phyloP scores from a whole-genome alignment of 768 basidiomycete species.

The Collybia sordida region DNA sequence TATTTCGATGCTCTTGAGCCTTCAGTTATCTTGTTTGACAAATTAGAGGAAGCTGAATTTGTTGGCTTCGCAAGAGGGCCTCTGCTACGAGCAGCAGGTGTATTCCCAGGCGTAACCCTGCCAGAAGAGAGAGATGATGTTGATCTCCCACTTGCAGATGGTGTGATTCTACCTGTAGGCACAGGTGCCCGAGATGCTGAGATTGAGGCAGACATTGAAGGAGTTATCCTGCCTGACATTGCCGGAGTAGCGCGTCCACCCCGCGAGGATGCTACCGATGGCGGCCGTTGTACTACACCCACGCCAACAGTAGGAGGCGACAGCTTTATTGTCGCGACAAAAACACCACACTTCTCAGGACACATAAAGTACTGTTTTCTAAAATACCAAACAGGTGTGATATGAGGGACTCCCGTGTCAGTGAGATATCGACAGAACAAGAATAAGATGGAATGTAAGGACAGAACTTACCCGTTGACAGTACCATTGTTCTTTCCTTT shows the following conservation, averaged over 20 bases:
- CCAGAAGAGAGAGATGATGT: slow-evolving; percentile 44
- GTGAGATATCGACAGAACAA: slow-evolving; percentile 3
- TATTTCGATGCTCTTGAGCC: slow-evolving; percentile 88
- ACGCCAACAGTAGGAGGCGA: slow-evolving; percentile 70
- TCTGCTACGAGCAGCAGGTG: slow-evolving; percentile 33
- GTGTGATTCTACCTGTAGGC: slow-evolving; percentile 38
- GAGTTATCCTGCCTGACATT: slow-evolving; percentile 49
- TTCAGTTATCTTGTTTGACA: slow-evolving; percentile 59
- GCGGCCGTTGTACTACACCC: slow-evolving; percentile 54
- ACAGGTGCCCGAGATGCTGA: slow-evolving; percentile 25
- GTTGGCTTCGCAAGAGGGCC: slow-evolving; percentile 30
- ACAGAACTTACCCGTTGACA: slow-evolving; percentile 72
- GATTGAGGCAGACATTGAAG: slow-evolving; percentile 38
- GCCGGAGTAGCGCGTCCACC: slow-evolving; percentile 63
- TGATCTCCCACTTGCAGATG: slow-evolving; percentile 44
- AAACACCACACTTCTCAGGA: slow-evolving; percentile 86
- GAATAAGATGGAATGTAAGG: slow-evolving; percentile 3
- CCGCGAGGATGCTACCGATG: slow-evolving; percentile 79
- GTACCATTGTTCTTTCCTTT: slow-evolving; percentile 96
- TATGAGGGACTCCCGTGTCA: slow-evolving; percentile 3
- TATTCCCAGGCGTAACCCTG: slow-evolving; percentile 35
- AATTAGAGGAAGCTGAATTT: slow-evolving; percentile 28
- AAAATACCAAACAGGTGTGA: slow-evolving; percentile 7
- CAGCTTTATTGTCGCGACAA: slow-evolving; percentile 81
- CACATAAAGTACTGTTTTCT: slow-evolving; percentile 87